Percentiles rank a stretch among this genome's conserved stretches.
These are phyloP conservation scores for Schizosaccharomyces octosporus DNA, from an alignment of 805 yeast genomes.

Conservation along the genomic window DNA sequence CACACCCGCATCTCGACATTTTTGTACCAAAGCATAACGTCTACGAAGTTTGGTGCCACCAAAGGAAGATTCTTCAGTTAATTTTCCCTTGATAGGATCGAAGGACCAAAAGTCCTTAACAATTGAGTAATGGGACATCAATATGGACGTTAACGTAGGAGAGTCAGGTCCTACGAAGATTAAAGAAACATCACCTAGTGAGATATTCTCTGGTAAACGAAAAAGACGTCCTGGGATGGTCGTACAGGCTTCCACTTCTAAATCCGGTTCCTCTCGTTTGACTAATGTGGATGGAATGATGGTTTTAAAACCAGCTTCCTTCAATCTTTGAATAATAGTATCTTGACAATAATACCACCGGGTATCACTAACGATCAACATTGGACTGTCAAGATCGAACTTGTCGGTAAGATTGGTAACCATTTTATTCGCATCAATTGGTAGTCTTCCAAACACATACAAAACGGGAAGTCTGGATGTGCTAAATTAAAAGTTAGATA, in stretches of 20 bases:
- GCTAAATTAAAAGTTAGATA: neutral
- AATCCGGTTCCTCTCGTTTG: neutral
- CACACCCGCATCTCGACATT: conserved; percentile 77
- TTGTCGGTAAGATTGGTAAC: conserved; percentile 19
- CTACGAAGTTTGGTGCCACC: conserved; percentile 49
- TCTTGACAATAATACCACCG: neutral
- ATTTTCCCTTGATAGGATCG: conserved; percentile 21
- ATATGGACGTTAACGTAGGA: conserved; percentile 13
- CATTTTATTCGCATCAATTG: conserved; percentile 21
- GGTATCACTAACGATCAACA: conserved; percentile 14
- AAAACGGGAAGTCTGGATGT: conserved; percentile 48
- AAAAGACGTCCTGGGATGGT: neutral
- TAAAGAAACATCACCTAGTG: conserved; percentile 17
- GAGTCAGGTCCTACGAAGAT: conserved; percentile 56
- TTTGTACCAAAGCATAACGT: conserved; percentile 64
- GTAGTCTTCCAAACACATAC: conserved; percentile 55
- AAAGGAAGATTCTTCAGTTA: conserved; percentile 4
- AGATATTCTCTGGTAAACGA: conserved; percentile 3
- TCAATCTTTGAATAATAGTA: neutral
- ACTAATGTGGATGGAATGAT: neutral
- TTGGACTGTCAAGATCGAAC: conserved; percentile 19
- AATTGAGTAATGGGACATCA: neutral
- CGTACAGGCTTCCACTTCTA: neutral
- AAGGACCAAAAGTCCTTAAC: conserved; percentile 47
- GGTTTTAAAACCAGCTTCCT: neutral